Percentiles rank a stretch among this genome's conserved stretches.
phyloP scores from a whole-genome alignment of 306 rosid species.

The Vicia faba region DNA sequence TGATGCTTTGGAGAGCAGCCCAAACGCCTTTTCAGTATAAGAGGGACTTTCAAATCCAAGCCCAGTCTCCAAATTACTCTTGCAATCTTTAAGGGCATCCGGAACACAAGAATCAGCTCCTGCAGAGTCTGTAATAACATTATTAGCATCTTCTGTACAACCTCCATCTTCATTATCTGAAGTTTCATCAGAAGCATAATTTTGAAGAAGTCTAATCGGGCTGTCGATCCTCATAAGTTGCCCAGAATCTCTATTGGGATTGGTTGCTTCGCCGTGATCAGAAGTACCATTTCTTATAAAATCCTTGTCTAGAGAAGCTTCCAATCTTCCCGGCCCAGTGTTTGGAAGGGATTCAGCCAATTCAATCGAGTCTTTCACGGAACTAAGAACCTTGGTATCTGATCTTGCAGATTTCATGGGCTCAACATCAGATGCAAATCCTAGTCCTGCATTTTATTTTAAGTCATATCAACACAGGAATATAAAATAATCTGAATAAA shows the following conservation, averaged over 20 bases:
- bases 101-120: conserved; percentile 42
- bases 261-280: conserved; percentile 40
- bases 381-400: conserved; percentile 38
- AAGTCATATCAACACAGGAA: conserved; percentile 31
- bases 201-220: conserved; percentile 81
- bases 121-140: conserved; percentile 37
- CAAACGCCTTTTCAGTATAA: conserved; percentile 38
- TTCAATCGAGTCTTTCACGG: conserved; percentile 38
- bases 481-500: conserved; percentile 17
- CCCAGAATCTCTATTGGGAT: conserved; percentile 41
- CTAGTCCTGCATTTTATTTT: conserved; percentile 47
- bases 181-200: conserved; percentile 78
- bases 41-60: conserved; percentile 40
- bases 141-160: conserved; percentile 45
- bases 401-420: conserved; percentile 39
- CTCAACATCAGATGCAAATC: conserved; percentile 36
- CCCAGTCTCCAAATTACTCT: conserved; percentile 37
- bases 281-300: conserved; percentile 36
- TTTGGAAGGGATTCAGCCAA: conserved; percentile 37
- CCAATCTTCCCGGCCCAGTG: conserved; percentile 37
- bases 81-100: conserved; percentile 39
- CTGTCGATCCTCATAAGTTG: conserved; percentile 50
- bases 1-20: conserved; percentile 37
- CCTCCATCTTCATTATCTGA: conserved; percentile 58
- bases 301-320: conserved; percentile 37